phyloP scores from a whole-genome alignment of 257 asterid genomes.

The Fraxinus americana region DNA sequence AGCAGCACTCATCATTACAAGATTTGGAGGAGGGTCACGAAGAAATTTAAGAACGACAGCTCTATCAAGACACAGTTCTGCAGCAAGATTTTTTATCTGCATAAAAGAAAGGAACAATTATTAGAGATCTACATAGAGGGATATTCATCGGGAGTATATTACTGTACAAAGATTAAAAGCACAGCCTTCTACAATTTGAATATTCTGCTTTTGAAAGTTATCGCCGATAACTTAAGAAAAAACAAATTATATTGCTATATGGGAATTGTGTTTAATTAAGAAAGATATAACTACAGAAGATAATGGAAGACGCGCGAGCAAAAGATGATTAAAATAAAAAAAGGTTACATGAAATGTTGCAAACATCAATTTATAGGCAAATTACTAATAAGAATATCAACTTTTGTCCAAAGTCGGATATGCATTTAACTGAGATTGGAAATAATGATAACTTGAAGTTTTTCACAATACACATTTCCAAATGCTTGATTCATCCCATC shows the following conservation, averaged over 20 bases:
- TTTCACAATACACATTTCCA: neutral
- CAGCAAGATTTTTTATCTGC: slow-evolving; percentile 91
- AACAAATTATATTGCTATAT: neutral
- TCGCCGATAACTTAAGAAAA: neutral
- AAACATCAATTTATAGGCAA: neutral
- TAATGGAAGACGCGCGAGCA: neutral
- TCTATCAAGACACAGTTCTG: slow-evolving; percentile 87
- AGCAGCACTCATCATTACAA: slow-evolving; percentile 77
- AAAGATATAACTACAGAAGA: neutral
- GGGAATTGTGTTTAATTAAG: neutral
- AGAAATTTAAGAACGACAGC: slow-evolving; percentile 73
- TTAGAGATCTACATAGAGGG: neutral
- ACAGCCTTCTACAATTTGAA: neutral
- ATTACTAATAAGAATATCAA: neutral
- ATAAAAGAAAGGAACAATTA: slow-evolving; percentile 29
- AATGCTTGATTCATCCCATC: neutral
- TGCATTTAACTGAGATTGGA: neutral
- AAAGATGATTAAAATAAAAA: neutral
- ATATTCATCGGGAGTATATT: neutral
- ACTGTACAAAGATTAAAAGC: neutral
- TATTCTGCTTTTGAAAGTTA: neutral
- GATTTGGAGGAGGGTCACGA: slow-evolving; percentile 88
- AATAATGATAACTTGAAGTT: neutral
- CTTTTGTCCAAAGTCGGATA: neutral
- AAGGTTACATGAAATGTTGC: neutral